phyloP scores from a whole-genome alignment of 305 asterid genomes.

The Fraxinus floribunda region DNA sequence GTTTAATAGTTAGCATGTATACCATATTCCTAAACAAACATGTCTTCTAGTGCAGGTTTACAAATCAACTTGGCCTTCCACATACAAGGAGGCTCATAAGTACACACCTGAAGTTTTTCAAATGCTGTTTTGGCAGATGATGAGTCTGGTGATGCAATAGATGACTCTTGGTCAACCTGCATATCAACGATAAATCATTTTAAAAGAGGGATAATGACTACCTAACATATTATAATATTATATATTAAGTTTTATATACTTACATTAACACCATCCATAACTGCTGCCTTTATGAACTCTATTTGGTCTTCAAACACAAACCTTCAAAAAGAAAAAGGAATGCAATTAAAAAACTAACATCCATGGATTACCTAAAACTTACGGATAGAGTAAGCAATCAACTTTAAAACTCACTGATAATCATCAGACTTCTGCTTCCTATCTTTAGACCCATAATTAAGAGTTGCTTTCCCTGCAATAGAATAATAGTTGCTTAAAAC shows the following conservation, averaged over 20 bases:
- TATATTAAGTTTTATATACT: constrained; percentile 12
- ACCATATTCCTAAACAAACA: not conserved
- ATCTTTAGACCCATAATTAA: constrained; percentile 78
- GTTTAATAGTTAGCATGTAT: not conserved
- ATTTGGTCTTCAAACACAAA: constrained; percentile 91
- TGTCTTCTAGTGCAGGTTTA: not conserved
- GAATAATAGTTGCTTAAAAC: constrained; percentile 23
- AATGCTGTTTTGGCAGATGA: constrained; percentile 54
- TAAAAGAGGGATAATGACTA: constrained; percentile 4
- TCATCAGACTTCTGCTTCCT: constrained; percentile 59
- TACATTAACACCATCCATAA: constrained; percentile 75
- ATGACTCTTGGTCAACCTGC: constrained; percentile 46
- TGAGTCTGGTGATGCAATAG: constrained; percentile 32
- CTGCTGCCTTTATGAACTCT: constrained; percentile 79
- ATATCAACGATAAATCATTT: constrained; percentile 17
- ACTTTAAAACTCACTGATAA: constrained; percentile 62
- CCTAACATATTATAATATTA: not conserved
- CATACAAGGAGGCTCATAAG: constrained; percentile 2
- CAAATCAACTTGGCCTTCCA: constrained; percentile 1
- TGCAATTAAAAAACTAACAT: constrained; percentile 6
- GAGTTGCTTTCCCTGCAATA: constrained; percentile 68
- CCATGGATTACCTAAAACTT: constrained; percentile 10
- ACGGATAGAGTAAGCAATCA: constrained; percentile 13
- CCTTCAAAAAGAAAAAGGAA: constrained; percentile 27
- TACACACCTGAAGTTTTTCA: constrained; percentile 52